A percentile compares a stretch with the other conserved stretches of the same genome.
These are phyloP conservation scores for Elongisporangium senticosum DNA, from an alignment of 352 stramenopile genomes.

Conservation along the genomic window DNA sequence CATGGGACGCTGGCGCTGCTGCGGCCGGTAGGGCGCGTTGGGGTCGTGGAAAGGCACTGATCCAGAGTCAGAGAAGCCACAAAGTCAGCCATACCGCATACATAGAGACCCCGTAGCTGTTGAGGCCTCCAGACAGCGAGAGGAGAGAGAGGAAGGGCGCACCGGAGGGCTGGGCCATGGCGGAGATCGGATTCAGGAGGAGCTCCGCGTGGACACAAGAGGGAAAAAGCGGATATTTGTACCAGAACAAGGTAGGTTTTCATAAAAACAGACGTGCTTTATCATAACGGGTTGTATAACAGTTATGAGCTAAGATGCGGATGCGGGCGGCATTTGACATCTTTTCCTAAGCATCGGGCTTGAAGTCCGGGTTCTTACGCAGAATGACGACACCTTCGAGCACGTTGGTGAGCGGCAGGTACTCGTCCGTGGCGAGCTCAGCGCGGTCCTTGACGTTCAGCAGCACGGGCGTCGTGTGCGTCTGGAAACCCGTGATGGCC, in stretches of 20 bases:
- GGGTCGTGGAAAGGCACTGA: slow-evolving; percentile 57
- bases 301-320: neutral
- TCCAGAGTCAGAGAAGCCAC: neutral
- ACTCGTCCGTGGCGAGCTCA: slow-evolving; percentile 98
- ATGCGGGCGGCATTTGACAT: neutral
- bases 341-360: slow-evolving; percentile 66
- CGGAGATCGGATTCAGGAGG: neutral
- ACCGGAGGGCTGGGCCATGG: neutral
- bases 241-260: neutral
- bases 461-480: slow-evolving; percentile 98
- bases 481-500: slow-evolving; percentile 99
- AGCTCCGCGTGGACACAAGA: neutral
- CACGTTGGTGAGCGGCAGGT: slow-evolving; percentile 93
- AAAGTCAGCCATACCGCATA: neutral
- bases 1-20: slow-evolving; percentile 33
- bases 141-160: neutral
- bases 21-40: slow-evolving; percentile 29
- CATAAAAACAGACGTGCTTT: neutral
- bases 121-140: too few species aligned
- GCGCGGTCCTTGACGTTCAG: slow-evolving; percentile 97
- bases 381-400: slow-evolving; percentile 99
- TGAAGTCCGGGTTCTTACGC: slow-evolving; percentile 94
- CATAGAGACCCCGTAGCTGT: neutral
- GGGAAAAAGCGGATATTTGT: neutral
- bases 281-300: neutral